A percentile compares a stretch with the other conserved stretches of the same genome.
Evolutionary conservation across 2,329 filamentous ascomycete species (phyloP).

Genomic region (Diaporthe longicolla): DNA sequence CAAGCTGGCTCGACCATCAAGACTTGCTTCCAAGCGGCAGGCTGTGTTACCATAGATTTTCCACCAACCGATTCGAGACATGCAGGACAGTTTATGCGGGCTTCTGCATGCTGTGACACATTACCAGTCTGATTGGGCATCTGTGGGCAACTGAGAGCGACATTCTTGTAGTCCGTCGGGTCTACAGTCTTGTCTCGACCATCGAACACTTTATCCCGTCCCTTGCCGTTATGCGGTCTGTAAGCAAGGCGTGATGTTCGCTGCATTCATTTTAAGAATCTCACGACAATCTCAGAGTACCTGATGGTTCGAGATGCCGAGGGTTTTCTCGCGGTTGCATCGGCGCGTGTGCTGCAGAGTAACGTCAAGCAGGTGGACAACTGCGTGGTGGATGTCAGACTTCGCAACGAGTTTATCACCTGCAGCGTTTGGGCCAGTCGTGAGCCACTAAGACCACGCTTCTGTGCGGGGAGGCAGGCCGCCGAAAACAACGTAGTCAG

Average conservation of each 20-base stretch:
- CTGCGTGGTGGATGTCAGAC: not conserved
- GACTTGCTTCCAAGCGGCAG: constrained; percentile 21
- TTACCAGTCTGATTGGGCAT: constrained; percentile 17
- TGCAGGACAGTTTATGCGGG: constrained; percentile 10
- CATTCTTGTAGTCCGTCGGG: constrained; percentile 18
- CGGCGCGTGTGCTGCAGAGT: constrained; percentile 1
- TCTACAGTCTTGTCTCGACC: constrained; percentile 11
- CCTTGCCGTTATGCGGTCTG: constrained; percentile 6
- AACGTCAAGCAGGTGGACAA: not conserved
- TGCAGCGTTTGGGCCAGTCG: not conserved
- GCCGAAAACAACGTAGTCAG: constrained; percentile 14
- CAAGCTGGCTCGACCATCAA: not conserved
- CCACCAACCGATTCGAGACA: constrained; percentile 31
- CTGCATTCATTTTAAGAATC: constrained; percentile 13
- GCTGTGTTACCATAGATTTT: constrained; percentile 13
- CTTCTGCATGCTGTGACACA: constrained; percentile 32
- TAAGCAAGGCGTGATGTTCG: constrained; percentile 1
- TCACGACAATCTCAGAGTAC: not conserved
- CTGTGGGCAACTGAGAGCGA: not conserved
- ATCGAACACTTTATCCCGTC: not conserved
- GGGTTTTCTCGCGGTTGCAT: not conserved
- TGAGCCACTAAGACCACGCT: not conserved
- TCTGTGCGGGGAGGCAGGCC: not conserved
- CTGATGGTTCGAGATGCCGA: constrained; percentile 1
- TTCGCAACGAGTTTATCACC: constrained; percentile 11